Evolutionary conservation across 805 yeast species (phyloP), one percentile per base, ranked within the genome.

Genomic region (Danielozyma ontarioensis): DNA sequence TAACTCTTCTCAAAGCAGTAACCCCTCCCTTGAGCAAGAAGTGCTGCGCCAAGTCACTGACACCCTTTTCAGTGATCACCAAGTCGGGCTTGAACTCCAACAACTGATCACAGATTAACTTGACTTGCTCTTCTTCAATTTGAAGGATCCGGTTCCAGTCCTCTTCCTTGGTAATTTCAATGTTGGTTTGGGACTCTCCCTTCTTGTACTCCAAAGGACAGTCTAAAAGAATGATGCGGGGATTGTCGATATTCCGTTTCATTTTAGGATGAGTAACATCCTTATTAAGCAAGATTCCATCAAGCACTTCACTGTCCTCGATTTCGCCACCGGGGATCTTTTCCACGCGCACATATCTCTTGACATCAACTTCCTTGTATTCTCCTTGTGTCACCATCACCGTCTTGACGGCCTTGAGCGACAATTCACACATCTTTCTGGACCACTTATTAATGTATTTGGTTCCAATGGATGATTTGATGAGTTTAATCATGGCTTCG

Each of bases 261-360:
- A 93, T 93, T 62, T 89, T 88, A 42, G 99, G 98, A 63, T 93
- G 99, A n/a, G 94, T 88, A 37, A 93, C 94, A 56, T 93, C 99
- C 63, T 93, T 93, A 69, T 93, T 93, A 50, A 93, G 74, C 64
- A 93, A 68, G 33, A 90, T 83, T 43, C 99, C 99, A 52, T 84
- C 89, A 51, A 93, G 70, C 12, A 93, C 96, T 42, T 72, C 72
- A 29, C 89, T 79, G 49, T 90, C 96, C 47, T 86, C 81, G 42
- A 93, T 87, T 45, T 93, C 98, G 27, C 97, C 98, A 53, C 99
- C 99, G 28, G 98, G 96, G 40, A 93, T 83, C 68, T 93, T 93
- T 64, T 93, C 98, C 38, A 93, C 78, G 45, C 96, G 78, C 15
- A 83, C 90, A 55, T 87, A 93, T 60, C 97, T 76, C 70, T 93